Percentiles rank a stretch among this genome's conserved stretches.
Evolutionary conservation across 495 filamentous ascomycete genomes (phyloP).

Genomic region (Aspergillus conjunctus): DNA sequence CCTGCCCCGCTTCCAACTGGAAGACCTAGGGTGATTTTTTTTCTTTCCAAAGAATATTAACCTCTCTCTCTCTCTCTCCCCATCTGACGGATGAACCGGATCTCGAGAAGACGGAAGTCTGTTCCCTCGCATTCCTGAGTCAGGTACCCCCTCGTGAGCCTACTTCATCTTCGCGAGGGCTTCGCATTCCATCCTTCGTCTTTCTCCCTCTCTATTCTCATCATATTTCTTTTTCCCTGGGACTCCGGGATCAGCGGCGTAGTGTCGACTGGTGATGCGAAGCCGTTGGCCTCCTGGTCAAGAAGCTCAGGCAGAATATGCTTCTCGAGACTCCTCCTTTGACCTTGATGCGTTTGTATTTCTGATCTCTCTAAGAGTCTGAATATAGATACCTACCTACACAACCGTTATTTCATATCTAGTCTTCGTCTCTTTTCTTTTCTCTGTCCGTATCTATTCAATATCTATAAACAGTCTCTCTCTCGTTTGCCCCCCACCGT

Average conservation of each 20-base stretch:
- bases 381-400: not conserved
- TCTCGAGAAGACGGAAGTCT: no score
- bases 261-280: not conserved
- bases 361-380: not conserved
- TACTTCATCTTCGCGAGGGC: no score
- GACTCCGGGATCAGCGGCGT: not conserved
- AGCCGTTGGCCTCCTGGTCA: not conserved
- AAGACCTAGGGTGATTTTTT: constrained; percentile 1
- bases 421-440: not conserved
- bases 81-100: not conserved
- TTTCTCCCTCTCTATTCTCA: not conserved
- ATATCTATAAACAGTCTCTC: constrained; percentile 1
- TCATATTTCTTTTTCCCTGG: not conserved
- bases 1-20: constrained; percentile 1
- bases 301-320: not conserved
- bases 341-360: not conserved
- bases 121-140: no score
- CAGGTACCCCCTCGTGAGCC: no score
- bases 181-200: constrained; percentile 1
- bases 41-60: no score
- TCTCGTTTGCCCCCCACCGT: not conserved
- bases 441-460: not conserved
- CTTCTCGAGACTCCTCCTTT: not conserved
- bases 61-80: not conserved
- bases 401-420: not conserved